Evolutionary conservation across 371 early-diverging fungal genomes (phyloP).

Genomic region (Mycotypha africana): DNA sequence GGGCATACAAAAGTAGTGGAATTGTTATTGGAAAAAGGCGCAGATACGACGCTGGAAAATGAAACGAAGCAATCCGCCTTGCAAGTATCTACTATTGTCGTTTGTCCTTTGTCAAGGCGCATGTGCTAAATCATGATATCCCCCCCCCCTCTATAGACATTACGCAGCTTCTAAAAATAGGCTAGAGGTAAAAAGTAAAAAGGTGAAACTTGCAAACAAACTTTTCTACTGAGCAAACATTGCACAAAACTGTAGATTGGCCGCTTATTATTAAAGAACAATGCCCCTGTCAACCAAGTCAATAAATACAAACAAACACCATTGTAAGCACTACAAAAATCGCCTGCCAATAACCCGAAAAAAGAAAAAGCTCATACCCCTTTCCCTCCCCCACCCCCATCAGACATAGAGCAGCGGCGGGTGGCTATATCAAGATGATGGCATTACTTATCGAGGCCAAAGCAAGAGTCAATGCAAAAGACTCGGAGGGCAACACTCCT

Average conservation of each 20-base stretch:
- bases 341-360: not conserved
- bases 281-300: constrained; percentile 37
- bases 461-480: constrained; percentile 45
- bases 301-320: constrained; percentile 49
- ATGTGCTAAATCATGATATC: too few relatives aligned
- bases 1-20: constrained; percentile 42
- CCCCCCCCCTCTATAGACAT: too few relatives aligned
- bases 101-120: not conserved
- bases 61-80: constrained; percentile 50
- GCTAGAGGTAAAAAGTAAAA: constrained; percentile 27
- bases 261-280: constrained; percentile 33
- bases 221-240: not conserved
- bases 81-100: constrained; percentile 42
- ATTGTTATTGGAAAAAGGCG: constrained; percentile 38
- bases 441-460: constrained; percentile 36
- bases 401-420: constrained; percentile 52
- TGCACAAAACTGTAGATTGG: constrained; percentile 17
- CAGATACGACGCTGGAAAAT: constrained; percentile 41
- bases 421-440: constrained; percentile 42
- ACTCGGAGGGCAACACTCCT: constrained; percentile 50
- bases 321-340: constrained; percentile 29
- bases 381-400: too few relatives aligned
- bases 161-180: constrained; percentile 56
- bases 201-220: too few relatives aligned
- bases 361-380: too few relatives aligned